Evolutionary conservation across 192 early-diverging fungal genomes (phyloP), one percentile per base, ranked within the genome.

Genomic region (Coemansia sp.): DNA sequence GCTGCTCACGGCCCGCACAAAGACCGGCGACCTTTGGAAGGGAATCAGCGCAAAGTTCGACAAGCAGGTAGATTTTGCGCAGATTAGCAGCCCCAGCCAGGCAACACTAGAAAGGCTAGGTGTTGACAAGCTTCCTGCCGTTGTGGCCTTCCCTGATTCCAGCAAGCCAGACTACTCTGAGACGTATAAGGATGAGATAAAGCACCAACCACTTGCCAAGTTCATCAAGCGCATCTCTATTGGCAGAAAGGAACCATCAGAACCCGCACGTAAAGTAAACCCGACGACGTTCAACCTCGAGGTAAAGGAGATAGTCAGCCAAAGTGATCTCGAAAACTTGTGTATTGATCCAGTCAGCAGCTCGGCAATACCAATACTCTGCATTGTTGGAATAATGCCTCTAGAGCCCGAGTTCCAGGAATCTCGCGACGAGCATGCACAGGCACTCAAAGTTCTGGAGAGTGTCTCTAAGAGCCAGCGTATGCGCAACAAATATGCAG

Each of bases 21-120:
- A 74, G 11, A 86, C 90, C 4, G 86, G 94, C 28, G 84, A 90
- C 34, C 84, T 98, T 41, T 92, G 92, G 82, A 94, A 93, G 68
- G 92, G 92, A 22, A 61, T 98, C 14, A 91, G 91, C 9, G 84
- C 88, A 27, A 88, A 90, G 55, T 90, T 89, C 70, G 74, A 84
- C 58, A 72, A 85, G 60, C 81, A 83, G 22, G 73, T 96, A 62
- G 40, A 79, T 23, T 85, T 96, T 56, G 94, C 87, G 0, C 89
- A 93, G 48, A 85, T 92, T 15, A 75, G 82, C 30, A 66, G 81
- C 9, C 74, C 87, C 1, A 85, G 82, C 19, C 62, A 66, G 37
- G 73, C 73, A 2, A 61, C 85, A 22, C 22, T 88, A 29, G 78
- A 81, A 7, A 82, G 79, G 36, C 82, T 89, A 45, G 82, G 86